phyloP scores from a whole-genome alignment of 2,329 filamentous ascomycete species.

The Botrytis paeoniae region DNA sequence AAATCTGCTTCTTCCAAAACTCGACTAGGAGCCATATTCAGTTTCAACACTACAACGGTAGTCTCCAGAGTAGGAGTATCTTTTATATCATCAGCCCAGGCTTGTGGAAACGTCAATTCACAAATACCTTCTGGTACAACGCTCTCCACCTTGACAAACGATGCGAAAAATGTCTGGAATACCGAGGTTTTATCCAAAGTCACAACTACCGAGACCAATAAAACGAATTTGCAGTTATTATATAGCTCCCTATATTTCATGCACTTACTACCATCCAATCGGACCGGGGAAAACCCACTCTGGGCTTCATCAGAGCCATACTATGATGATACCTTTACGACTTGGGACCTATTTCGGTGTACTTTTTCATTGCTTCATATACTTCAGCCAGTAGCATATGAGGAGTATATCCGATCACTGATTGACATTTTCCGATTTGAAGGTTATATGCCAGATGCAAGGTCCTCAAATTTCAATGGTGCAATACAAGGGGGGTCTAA shows the following conservation, averaged over 20 bases:
- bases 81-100: conserved; percentile 48
- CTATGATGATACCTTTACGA: conserved; percentile 68
- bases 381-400: conserved; percentile 58
- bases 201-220: conserved; percentile 55
- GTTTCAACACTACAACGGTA: conserved; percentile 43
- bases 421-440: conserved; percentile 66
- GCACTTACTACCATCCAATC: conserved; percentile 51
- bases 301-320: conserved; percentile 64
- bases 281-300: conserved; percentile 65
- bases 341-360: conserved; percentile 63
- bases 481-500: conserved; percentile 68
- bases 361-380: conserved; percentile 63
- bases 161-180: conserved; percentile 58
- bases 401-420: conserved; percentile 63
- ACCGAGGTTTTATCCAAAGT: conserved; percentile 60
- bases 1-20: conserved; percentile 31
- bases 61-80: conserved; percentile 52
- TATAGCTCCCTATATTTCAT: conserved; percentile 63
- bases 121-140: conserved; percentile 46
- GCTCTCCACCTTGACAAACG: conserved; percentile 41
- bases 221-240: conserved; percentile 55
- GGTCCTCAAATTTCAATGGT: conserved; percentile 67
- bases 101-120: conserved; percentile 46
- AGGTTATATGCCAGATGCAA: conserved; percentile 62
- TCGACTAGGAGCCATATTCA: conserved; percentile 47